Percentiles rank a stretch among this genome's conserved stretches.
phyloP scores from a whole-genome alignment of 495 filamentous ascomycete genomes.

The Platismatia glauca region DNA sequence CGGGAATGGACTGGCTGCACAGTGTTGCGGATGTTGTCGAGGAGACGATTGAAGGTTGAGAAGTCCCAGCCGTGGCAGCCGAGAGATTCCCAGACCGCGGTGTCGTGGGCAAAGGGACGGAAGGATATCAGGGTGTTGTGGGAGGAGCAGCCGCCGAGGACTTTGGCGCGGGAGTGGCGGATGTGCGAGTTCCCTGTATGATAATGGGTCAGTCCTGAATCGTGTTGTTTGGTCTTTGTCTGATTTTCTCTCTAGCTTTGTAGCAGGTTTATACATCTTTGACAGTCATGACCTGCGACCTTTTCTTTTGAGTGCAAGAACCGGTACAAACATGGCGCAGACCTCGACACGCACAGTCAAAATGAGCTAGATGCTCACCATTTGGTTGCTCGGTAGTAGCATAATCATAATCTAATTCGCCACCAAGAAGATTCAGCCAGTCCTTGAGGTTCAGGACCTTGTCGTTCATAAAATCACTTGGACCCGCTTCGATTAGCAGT shows the following conservation, averaged over 20 bases:
- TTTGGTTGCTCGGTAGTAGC: conserved; percentile 75
- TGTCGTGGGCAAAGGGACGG: conserved; percentile 73
- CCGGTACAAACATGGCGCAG: neutral
- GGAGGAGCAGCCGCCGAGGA: conserved; percentile 75
- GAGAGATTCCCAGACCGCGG: conserved; percentile 59
- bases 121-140: conserved; percentile 86
- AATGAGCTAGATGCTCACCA: conserved; percentile 41
- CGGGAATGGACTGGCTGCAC: conserved; percentile 68
- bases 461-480: conserved; percentile 55
- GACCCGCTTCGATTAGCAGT: conserved; percentile 57
- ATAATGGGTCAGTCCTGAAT: conserved; percentile 3
- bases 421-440: conserved; percentile 68
- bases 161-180: conserved; percentile 74
- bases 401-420: conserved; percentile 80
- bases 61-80: conserved; percentile 75
- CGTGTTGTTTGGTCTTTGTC: neutral
- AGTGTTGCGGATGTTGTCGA: conserved; percentile 69
- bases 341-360: neutral
- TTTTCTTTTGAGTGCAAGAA: neutral
- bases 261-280: neutral
- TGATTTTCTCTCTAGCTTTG: neutral
- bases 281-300: neutral
- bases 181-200: conserved; percentile 66
- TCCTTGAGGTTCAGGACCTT: conserved; percentile 66
- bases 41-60: conserved; percentile 61